Percentiles rank a stretch among this genome's conserved stretches.
These are phyloP conservation scores for Athelia psychrophila DNA, from an alignment of 1,284 basidiomycete species.

Conservation along the genomic window DNA sequence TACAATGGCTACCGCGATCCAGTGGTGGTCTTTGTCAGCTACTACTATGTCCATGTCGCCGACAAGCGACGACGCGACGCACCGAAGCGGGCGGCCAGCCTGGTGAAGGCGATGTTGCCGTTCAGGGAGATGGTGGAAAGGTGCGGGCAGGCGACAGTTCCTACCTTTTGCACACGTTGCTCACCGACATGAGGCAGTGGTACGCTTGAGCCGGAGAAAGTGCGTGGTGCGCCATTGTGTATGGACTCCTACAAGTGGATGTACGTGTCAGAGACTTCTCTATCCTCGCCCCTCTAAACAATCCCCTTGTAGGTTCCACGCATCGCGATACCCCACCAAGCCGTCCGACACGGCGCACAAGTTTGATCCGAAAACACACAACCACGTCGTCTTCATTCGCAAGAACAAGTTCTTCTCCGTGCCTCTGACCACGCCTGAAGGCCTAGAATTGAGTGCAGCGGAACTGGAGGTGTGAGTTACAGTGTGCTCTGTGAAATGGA, in stretches of 20 bases:
- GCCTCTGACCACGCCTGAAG: slow-evolving; percentile 59
- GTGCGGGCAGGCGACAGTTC: slow-evolving; percentile 40
- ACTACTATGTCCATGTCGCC: slow-evolving; percentile 90
- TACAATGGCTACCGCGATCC: slow-evolving; percentile 88
- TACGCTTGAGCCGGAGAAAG: slow-evolving; percentile 87
- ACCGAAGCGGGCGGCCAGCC: slow-evolving; percentile 71
- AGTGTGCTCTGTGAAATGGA: too few species aligned
- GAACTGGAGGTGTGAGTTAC: slow-evolving; percentile 70
- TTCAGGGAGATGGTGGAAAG: slow-evolving; percentile 83
- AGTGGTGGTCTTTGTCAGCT: slow-evolving; percentile 92
- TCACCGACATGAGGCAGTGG: slow-evolving; percentile 44
- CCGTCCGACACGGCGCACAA: slow-evolving; percentile 84
- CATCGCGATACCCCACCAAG: slow-evolving; percentile 81
- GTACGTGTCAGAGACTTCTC: slow-evolving; percentile 35
- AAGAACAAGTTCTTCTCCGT: slow-evolving; percentile 93
- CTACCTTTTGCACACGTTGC: neutral
- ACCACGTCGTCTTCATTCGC: slow-evolving; percentile 88
- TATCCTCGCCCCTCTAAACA: slow-evolving; percentile 2
- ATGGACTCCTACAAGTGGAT: slow-evolving; percentile 97
- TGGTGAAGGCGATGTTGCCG: slow-evolving; percentile 81
- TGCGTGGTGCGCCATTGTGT: slow-evolving; percentile 80
- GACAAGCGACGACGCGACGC: slow-evolving; percentile 57
- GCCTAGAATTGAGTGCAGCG: slow-evolving; percentile 66
- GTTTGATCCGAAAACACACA: slow-evolving; percentile 74
- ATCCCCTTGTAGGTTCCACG: slow-evolving; percentile 69